These are phyloP conservation scores for Aspergillus baeticus DNA, from an alignment of 495 filamentous ascomycete species.

Conservation along the genomic window DNA sequence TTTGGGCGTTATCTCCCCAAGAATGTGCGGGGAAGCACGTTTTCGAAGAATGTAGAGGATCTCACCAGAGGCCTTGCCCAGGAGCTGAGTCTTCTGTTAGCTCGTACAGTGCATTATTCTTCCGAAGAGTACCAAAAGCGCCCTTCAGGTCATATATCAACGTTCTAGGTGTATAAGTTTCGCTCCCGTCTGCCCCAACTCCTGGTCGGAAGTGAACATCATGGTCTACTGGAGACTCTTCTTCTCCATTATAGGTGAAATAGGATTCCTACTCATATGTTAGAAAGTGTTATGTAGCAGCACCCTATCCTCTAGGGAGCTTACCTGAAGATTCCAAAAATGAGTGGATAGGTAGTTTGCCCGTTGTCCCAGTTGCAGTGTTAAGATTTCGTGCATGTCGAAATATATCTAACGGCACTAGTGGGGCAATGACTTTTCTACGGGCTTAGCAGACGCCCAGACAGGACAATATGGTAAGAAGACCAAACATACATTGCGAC, in stretches of 20 bases:
- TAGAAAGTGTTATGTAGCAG: too few relatives aligned
- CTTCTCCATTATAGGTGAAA: constrained; percentile 78
- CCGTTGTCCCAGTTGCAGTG: constrained; percentile 87
- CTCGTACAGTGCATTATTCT: constrained; percentile 88
- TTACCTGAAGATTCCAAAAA: constrained; percentile 94
- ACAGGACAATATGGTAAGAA: background rate
- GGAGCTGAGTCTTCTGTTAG: constrained; percentile 50
- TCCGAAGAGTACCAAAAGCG: constrained; percentile 82
- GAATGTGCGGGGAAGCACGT: too few relatives aligned
- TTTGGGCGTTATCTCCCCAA: too few relatives aligned
- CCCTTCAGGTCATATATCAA: constrained; percentile 95
- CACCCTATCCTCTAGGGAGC: background rate
- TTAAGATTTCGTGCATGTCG: constrained; percentile 92
- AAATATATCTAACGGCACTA: background rate
- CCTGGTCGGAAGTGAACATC: constrained; percentile 90
- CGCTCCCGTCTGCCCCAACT: constrained; percentile 71
- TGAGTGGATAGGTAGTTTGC: constrained; percentile 96
- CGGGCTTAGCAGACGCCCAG: background rate
- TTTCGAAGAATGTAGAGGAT: background rate
- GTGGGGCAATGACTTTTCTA: constrained; percentile 1
- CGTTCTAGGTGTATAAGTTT: constrained; percentile 89
- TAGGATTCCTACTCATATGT: constrained; percentile 71
- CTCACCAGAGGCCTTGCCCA: constrained; percentile 61
- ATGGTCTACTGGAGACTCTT: constrained; percentile 77
- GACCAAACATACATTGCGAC: constrained; percentile 6